phyloP scores from a whole-genome alignment of 176 grass and related monocot genomes.

The Cymbopogon citratus region DNA sequence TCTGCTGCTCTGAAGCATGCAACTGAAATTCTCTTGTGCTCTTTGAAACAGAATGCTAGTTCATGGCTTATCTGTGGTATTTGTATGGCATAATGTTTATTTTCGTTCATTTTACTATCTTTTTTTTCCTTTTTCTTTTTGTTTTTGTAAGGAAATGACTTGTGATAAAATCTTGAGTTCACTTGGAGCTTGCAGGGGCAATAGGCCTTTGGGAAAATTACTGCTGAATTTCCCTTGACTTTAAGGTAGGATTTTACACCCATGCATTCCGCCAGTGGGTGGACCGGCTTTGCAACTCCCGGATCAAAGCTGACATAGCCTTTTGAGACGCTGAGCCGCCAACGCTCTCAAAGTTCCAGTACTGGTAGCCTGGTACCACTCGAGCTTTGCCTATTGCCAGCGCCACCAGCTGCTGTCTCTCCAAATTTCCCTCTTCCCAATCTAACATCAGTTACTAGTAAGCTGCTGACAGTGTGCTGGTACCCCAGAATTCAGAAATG shows the following conservation, averaged over 20 bases:
- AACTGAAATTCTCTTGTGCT: too few species aligned
- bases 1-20: too few species aligned
- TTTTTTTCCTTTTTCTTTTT: too few species aligned
- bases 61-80: neutral
- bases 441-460: neutral
- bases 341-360: neutral
- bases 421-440: neutral
- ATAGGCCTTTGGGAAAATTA: too few species aligned
- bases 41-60: too few species aligned
- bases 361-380: neutral
- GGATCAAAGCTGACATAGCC: constrained; percentile 8
- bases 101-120: neutral
- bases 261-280: neutral
- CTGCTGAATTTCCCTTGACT: too few species aligned
- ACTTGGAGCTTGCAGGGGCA: too few species aligned
- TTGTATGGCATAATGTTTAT: neutral
- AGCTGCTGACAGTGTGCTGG: too few species aligned
- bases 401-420: neutral
- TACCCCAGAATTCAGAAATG: neutral
- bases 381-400: neutral
- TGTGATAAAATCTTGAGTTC: neutral
- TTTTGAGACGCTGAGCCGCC: neutral
- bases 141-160: neutral
- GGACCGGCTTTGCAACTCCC: neutral
- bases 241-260: neutral